Percentiles rank a stretch among this genome's conserved stretches.
Conservation (phyloP, 1,139 yeast genomes). For the Geotrichum restrictum region DNA sequence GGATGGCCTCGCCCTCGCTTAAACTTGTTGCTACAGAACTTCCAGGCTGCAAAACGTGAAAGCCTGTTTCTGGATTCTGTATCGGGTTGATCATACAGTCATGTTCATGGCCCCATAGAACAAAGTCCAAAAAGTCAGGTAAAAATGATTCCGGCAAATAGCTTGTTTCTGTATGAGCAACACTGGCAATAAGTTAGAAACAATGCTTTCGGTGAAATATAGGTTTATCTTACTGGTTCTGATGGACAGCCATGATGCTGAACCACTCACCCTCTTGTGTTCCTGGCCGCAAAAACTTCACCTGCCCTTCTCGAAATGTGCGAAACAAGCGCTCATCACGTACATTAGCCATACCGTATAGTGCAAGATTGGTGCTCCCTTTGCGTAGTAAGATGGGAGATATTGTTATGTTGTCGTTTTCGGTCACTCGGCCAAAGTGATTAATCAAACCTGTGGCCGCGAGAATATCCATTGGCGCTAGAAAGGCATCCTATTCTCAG, state of each 20-base stretch:
- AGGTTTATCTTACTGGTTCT: slow-evolving; percentile 48
- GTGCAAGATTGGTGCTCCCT: slow-evolving; percentile 74
- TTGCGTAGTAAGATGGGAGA: slow-evolving; percentile 80
- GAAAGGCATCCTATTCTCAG: slow-evolving; percentile 41
- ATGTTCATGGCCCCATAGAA: slow-evolving; percentile 98
- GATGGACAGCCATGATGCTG: slow-evolving; percentile 85
- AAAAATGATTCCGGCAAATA: slow-evolving; percentile 79
- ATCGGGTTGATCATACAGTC: slow-evolving; percentile 78
- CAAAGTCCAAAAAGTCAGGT: slow-evolving; percentile 75
- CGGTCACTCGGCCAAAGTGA: slow-evolving; percentile 80
- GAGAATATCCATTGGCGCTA: slow-evolving; percentile 85
- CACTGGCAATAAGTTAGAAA: slow-evolving; percentile 34
- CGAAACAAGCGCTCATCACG: slow-evolving; percentile 84
- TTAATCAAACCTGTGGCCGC: slow-evolving; percentile 80
- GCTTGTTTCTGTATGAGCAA: slow-evolving; percentile 74
- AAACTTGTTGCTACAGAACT: slow-evolving; percentile 91
- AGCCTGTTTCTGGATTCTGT: slow-evolving; percentile 61
- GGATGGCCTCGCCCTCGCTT: slow-evolving; percentile 76
- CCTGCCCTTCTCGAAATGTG: slow-evolving; percentile 75
- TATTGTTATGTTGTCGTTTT: slow-evolving; percentile 69
- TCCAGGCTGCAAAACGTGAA: slow-evolving; percentile 87
- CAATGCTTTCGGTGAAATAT: background rate
- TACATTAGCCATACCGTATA: slow-evolving; percentile 85
- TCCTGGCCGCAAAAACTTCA: slow-evolving; percentile 71
- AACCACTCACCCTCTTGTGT: slow-evolving; percentile 61